Base-by-base conservation (phyloP, 768 basidiomycete genomes). In the Wakefieldia striispora region DNA sequence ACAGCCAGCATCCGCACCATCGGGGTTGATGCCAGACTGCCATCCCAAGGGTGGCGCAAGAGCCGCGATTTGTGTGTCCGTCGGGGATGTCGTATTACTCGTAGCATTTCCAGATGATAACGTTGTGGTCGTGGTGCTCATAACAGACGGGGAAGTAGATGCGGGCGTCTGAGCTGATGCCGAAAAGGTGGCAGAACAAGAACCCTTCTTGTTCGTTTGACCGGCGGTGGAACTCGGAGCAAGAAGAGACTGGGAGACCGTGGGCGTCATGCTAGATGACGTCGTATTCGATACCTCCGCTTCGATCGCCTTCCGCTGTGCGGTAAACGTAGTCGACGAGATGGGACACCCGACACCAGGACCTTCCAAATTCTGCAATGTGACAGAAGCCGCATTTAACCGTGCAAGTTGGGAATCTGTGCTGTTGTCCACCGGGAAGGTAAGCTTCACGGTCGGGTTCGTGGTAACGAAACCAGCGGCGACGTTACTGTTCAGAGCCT, bases 361-460 rank as follows among this genome's bases (percentile, higher is more conserved):
- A 1, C 86, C 87, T 42, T 75, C 71, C 36, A 89, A 63, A 64
- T 89, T 90, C 70, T 90, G 88, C n/a, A 89, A 70, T 6, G 87
- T 84, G 33, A 86, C 76, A 11, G 81, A 60, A 6, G 80, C 75
- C 23, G 85, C 75, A 40, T 79, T 69, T 50, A 89, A 70, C 27
- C 87, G 81, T 0, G 81, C 71, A 39, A 77, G 65, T 59, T 81
- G 73, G 40, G 80, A 79, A 8, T 63, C 66, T 47, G 71, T 74
- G 6, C 78, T 80, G 55, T 73, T 69, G 56, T 81, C 84, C 2
- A 77, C 77, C 2, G 86, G 87, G 75, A 86, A 91, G 13, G 76
- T 73, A 3, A 88, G 68, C 14, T 63, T 46, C 44, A 88, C 71
- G 2, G 70, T 61, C 10, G 86, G 81, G 64, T 88, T 88, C 67